Percentiles rank a stretch among this genome's conserved stretches.
Evolutionary conservation across 306 rosid genomes (phyloP).

Genomic region (Hylodesmum podocarpum): DNA sequence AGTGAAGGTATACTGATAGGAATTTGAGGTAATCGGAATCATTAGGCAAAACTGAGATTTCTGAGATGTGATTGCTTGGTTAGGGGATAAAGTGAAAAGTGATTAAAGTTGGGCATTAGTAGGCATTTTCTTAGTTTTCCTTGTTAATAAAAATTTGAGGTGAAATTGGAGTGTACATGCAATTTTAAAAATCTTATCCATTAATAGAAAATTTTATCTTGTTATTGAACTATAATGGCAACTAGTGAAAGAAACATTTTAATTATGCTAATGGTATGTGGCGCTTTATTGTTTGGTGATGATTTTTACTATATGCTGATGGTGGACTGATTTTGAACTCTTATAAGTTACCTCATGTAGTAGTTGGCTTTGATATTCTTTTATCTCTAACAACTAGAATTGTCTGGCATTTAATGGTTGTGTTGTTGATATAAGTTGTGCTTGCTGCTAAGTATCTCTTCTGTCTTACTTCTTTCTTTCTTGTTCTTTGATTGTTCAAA

Average conservation of each 20-base stretch:
- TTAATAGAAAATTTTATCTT: neutral
- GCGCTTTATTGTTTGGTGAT: neutral
- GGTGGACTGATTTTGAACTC: slow-evolving; percentile 12
- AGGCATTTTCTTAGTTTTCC: neutral
- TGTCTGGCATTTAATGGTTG: slow-evolving; percentile 10
- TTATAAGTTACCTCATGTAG: neutral
- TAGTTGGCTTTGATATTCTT: neutral
- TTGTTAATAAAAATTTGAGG: neutral
- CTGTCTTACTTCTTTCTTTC: neutral
- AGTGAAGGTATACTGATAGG: neutral
- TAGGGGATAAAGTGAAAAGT: neutral
- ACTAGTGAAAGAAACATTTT: neutral
- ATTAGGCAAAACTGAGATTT: neutral
- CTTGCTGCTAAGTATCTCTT: neutral
- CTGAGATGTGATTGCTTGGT: neutral
- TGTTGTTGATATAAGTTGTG: neutral
- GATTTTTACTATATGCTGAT: neutral
- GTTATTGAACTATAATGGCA: neutral
- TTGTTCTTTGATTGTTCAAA: slow-evolving; percentile 18
- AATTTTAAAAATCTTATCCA: neutral
- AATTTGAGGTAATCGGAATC: neutral
- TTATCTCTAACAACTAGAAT: slow-evolving; percentile 1
- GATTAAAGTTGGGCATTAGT: neutral
- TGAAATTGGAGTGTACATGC: neutral
- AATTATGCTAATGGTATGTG: neutral